Evolutionary conservation across 352 stramenopile species (phyloP).

Genomic region (Phytopythium helicoides): DNA sequence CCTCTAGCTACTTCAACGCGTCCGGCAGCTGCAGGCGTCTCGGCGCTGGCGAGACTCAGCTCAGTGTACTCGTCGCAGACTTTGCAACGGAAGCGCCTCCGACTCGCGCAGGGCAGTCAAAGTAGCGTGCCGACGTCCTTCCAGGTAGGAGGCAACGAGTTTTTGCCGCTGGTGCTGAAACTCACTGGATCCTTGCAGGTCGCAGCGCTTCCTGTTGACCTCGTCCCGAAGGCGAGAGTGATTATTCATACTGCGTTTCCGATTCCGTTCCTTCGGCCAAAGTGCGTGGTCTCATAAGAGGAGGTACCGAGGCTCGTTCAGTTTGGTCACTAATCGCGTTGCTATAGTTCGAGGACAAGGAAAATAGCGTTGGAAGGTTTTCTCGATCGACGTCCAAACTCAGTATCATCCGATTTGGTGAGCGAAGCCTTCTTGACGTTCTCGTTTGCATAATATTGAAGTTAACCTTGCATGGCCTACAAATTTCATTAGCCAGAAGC

Average conservation of each 20-base stretch:
- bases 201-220: constrained; percentile 45
- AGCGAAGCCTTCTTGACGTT: no score
- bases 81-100: constrained; percentile 14
- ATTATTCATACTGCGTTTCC: constrained; percentile 59
- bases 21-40: not conserved
- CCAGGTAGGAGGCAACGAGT: constrained; percentile 10
- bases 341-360: constrained; percentile 30
- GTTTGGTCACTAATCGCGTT: not conserved
- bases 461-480: not conserved
- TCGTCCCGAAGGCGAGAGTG: constrained; percentile 54
- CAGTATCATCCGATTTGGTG: not conserved
- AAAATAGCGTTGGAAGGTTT: constrained; percentile 33
- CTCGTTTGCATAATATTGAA: no score
- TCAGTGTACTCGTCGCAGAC: constrained; percentile 40
- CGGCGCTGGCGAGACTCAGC: constrained; percentile 20
- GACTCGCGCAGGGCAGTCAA: constrained; percentile 7
- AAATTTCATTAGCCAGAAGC: constrained; percentile 15
- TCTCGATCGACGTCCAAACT: not conserved
- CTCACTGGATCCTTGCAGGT: constrained; percentile 16
- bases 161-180: not conserved
- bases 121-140: constrained; percentile 22
- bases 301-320: no score
- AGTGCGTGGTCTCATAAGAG: constrained; percentile 37
- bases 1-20: constrained; percentile 2
- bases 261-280: constrained; percentile 59